These are phyloP conservation scores for Boletus pseudo-olivaceus DNA, from an alignment of 768 basidiomycete genomes.

Conservation along the genomic window DNA sequence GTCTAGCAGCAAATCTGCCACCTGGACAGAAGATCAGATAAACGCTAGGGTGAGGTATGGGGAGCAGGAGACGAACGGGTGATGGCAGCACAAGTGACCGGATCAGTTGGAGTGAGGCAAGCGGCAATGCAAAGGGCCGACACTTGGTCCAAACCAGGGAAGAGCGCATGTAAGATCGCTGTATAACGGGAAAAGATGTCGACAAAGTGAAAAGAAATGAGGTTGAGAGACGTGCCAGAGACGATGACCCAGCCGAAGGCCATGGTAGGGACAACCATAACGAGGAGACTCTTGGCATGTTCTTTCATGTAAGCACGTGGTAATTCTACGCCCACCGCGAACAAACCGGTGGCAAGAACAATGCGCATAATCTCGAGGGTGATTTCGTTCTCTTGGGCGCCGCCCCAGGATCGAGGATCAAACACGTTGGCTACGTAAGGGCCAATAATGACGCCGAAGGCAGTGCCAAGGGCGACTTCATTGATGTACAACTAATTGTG, in stretches of 20 bases:
- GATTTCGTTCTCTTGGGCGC: constrained; percentile 46
- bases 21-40: constrained; percentile 36
- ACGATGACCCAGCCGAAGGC: constrained; percentile 80
- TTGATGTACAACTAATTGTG: constrained; percentile 73
- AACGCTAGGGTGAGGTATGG: background rate
- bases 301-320: constrained; percentile 80
- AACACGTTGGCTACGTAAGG: constrained; percentile 71
- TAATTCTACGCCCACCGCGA: constrained; percentile 93
- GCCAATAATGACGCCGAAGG: constrained; percentile 57
- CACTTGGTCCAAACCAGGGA: constrained; percentile 67
- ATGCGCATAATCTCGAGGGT: constrained; percentile 87
- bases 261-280: constrained; percentile 82
- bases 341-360: constrained; percentile 88
- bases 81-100: constrained; percentile 84
- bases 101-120: constrained; percentile 92
- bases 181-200: background rate
- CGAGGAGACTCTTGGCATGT: constrained; percentile 66
- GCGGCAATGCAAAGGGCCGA: constrained; percentile 85
- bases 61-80: constrained; percentile 44
- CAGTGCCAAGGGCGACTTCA: constrained; percentile 90
- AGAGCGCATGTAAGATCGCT: constrained; percentile 67
- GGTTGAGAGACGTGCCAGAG: constrained; percentile 44
- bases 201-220: background rate
- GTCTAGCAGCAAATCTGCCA: constrained; percentile 63
- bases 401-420: constrained; percentile 79